Percentiles rank a stretch among this genome's conserved stretches.
phyloP scores from a whole-genome alignment of 176 grass and related monocot species.

The Thinopyrum elongatum region DNA sequence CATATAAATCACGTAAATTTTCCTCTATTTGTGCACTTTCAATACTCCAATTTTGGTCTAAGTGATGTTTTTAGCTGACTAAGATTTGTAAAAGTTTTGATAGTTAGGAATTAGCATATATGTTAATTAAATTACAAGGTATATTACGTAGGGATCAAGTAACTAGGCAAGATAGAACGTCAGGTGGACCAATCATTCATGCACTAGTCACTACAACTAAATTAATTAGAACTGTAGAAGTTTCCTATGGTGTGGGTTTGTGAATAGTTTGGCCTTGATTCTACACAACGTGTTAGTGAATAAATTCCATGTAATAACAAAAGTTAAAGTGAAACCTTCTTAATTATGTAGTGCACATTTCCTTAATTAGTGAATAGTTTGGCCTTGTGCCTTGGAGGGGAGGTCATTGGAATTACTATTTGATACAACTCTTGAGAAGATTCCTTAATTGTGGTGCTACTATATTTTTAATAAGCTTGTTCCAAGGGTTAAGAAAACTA shows the following conservation, averaged over 20 bases:
- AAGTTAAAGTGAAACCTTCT: background rate
- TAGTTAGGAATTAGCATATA: background rate
- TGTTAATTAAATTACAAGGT: background rate
- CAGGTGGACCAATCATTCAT: background rate
- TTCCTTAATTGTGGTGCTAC: background rate
- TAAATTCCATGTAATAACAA: background rate
- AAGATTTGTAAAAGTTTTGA: too few species aligned
- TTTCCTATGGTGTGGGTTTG: background rate
- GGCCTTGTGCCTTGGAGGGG: background rate
- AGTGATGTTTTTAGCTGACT: too few species aligned
- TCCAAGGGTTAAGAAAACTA: background rate
- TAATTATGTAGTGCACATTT: background rate
- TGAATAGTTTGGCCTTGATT: conserved; percentile 13
- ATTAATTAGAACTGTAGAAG: background rate
- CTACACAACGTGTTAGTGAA: conserved; percentile 9
- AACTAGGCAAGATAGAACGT: background rate
- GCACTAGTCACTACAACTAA: background rate
- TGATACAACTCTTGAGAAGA: background rate
- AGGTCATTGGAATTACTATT: background rate
- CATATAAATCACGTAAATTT: background rate
- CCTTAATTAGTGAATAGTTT: background rate
- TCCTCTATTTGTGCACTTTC: background rate
- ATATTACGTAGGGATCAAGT: background rate
- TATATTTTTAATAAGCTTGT: background rate
- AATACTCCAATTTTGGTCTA: background rate